Evolutionary conservation across 1,284 basidiomycete genomes (phyloP), one percentile per base, ranked within the genome.

Genomic region (Ustilago shanxiensis): DNA sequence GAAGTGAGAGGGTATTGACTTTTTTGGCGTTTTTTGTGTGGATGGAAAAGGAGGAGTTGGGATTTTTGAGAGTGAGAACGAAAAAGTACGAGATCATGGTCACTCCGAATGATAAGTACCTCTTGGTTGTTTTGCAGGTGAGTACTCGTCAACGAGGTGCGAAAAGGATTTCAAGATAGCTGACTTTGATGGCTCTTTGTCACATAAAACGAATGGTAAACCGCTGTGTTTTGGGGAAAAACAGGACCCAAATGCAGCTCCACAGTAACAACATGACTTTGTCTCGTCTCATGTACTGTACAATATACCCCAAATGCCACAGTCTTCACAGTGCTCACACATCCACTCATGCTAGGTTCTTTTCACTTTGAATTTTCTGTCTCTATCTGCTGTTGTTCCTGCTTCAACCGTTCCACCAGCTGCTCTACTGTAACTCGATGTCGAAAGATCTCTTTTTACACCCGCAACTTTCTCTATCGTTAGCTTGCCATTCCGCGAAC

Each of bases 21-120:
- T 3, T 37, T 37, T 3, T 37, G 35, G 13, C 13, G 35, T 9
- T 37, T 37, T 8, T 16, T n/a, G n/a, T n/a, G n/a, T n/a, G n/a
- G n/a, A n/a, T n/a, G n/a, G n/a, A n/a, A n/a, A n/a, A 76, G 76
- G 84, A 85, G 56, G 82, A 82, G 31, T 47, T 85, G 0, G 67
- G 77, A 2, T 80, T 85, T 11, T 18, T 85, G 20, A 66, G 84
- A 11, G 67, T 85, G 24, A 70, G 84, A 20, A 85, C 80, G 22
- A 79, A 72, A 31, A 77, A 76, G 53, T 83, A 82, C 66, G 84
- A 85, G 49, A 80, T 85, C 58, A 80, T 85, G 57, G 78, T 85
- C 45, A 79, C 82, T 28, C 84, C 84, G 18, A 83, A 80, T 54
- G 70, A 84, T 53, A 84, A 83, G 67, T 85, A 84, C 33, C 63